phyloP scores from a whole-genome alignment of 805 yeast genomes.

The Teunomyces tritomae region DNA sequence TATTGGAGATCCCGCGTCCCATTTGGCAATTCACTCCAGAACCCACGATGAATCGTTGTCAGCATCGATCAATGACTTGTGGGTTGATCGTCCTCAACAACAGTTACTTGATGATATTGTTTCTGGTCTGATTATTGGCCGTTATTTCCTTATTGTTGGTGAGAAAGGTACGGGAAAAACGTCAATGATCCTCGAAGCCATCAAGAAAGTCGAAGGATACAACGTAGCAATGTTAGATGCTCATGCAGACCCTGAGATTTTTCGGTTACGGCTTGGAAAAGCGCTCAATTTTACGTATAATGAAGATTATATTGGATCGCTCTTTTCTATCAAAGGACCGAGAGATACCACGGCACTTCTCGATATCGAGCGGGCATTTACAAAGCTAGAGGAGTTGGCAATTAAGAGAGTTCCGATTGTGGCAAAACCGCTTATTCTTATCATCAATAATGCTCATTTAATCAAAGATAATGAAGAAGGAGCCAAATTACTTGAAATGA shows the following conservation, averaged over 20 bases:
- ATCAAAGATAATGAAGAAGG: slow-evolving; percentile 78
- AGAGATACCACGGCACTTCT: slow-evolving; percentile 78
- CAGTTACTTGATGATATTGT: slow-evolving; percentile 60
- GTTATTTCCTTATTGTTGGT: slow-evolving; percentile 72
- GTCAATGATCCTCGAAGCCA: slow-evolving; percentile 67
- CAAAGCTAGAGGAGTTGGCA: slow-evolving; percentile 72
- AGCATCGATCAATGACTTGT: slow-evolving; percentile 22
- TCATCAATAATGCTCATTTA: slow-evolving; percentile 73
- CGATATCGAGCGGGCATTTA: slow-evolving; percentile 81
- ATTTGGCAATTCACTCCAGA: slow-evolving; percentile 52
- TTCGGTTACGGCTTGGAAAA: slow-evolving; percentile 70
- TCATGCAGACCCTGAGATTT: slow-evolving; percentile 81
- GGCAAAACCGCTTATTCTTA: slow-evolving; percentile 58
- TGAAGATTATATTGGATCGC: slow-evolving; percentile 80
- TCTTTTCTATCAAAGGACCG: slow-evolving; percentile 80
- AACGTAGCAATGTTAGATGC: slow-evolving; percentile 76
- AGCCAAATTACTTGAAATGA: slow-evolving; percentile 60
- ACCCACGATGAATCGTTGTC: slow-evolving; percentile 29
- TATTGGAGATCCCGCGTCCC: slow-evolving; percentile 62
- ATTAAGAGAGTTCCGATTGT: slow-evolving; percentile 41
- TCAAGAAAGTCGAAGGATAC: slow-evolving; percentile 58
- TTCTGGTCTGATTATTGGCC: slow-evolving; percentile 59
- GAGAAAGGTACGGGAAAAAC: slow-evolving; percentile 89
- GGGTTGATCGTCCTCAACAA: slow-evolving; percentile 77
- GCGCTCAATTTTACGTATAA: slow-evolving; percentile 71